Base-by-base conservation (phyloP, 2,329 filamentous ascomycete species). In the Scytalidium lignicola region DNA sequence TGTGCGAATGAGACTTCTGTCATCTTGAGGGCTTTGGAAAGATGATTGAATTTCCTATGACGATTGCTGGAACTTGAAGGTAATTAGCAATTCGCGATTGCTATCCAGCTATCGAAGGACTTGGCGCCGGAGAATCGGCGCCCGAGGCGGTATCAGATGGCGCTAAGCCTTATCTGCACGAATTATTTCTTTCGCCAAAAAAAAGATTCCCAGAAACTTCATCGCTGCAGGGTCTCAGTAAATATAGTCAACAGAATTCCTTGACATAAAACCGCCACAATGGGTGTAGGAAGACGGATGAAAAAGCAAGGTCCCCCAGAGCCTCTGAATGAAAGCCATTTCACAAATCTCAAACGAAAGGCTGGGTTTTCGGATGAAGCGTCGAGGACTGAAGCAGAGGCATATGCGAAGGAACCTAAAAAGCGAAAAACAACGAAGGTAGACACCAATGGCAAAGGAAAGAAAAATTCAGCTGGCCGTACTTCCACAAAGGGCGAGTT, bases 271-370 rank as follows among this genome's bases (percentile, higher is more conserved):
- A 40, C 47, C 13, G 57, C 66, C 66, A 82, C 67, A 64, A 96
- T 96, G 91, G 91, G 90, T 75, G 81, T 83, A 54, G 88, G 90
- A 68, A 87, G 90, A 67, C 89, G 91, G 62, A 95, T 96, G 85
- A 88, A 91, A 70, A 96, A 96, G 73, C 93, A 97, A 79, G 92
- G 90, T 49, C 78, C 86, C 56, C 93, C 93, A 47, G 81, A 86
- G 63, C 78, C 86, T 56, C 79, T 96, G 57, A 89, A 93, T 57
- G 89, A 96, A 65, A 80, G 83, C 57, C 82, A 87, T 63, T 84
- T 86, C 61, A 83, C 84, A 45, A 90, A 85, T 64, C 69, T 85
- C 53, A 96, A 97, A 80, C 82, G 91, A 67, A 97, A 97, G 75
- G 82, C 82, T 52, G 82, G 80, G 53, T 75, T 88, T 60, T 82